Percentiles rank a stretch among this genome's conserved stretches.
Conservation (phyloP, 78 protist species). For the Isochrysis galbana region DNA sequence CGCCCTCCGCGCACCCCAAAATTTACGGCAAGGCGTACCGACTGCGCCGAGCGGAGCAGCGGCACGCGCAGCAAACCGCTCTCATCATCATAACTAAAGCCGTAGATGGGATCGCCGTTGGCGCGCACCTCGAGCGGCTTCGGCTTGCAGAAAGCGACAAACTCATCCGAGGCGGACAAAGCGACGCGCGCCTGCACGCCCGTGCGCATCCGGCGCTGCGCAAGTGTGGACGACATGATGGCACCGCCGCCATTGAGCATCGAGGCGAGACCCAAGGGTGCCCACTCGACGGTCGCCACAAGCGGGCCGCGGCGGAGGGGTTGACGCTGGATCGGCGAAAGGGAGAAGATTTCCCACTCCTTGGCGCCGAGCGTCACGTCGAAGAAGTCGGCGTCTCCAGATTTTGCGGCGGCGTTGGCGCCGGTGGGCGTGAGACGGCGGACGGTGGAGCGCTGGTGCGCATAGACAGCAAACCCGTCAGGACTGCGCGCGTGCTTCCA, state of each 20-base stretch:
- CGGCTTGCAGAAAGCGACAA: background rate
- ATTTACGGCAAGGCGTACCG: too few relatives aligned
- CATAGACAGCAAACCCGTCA: background rate
- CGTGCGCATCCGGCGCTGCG: background rate
- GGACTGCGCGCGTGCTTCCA: background rate
- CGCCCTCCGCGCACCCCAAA: too few relatives aligned
- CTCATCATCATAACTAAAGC: background rate
- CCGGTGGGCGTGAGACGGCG: background rate
- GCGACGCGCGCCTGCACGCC: background rate
- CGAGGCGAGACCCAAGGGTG: slow-evolving; percentile 19
- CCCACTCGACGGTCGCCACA: background rate
- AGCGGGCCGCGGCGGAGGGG: background rate
- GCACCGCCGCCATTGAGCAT: slow-evolving; percentile 58
- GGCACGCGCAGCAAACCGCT: background rate
- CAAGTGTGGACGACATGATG: background rate
- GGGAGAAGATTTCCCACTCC: slow-evolving; percentile 31
- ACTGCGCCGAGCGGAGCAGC: background rate
- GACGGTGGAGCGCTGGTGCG: background rate
- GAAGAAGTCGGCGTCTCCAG: background rate
- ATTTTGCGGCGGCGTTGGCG: background rate
- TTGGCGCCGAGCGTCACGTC: background rate
- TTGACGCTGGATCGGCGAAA: background rate
- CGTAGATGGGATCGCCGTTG: background rate
- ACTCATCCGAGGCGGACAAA: background rate
- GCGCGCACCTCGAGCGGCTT: background rate